These are phyloP conservation scores for Chlorella sp. DNA, from an alignment of 139 green algal genomes.

Conservation along the genomic window DNA sequence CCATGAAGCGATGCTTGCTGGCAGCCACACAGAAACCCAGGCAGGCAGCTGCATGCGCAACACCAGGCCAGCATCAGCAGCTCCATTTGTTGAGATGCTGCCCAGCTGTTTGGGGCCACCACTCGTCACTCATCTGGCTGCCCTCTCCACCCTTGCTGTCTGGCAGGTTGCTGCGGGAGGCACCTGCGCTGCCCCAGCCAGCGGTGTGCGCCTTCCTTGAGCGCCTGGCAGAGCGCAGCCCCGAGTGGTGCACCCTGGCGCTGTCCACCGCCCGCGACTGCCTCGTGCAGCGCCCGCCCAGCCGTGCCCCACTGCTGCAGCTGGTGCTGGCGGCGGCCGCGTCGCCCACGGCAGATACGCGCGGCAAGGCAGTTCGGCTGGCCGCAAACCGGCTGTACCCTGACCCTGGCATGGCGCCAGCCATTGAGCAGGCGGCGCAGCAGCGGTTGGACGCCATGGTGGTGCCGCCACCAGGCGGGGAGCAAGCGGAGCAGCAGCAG, in stretches of 20 bases:
- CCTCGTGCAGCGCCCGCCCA: slow-evolving; percentile 56
- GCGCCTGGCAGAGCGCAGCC: slow-evolving; percentile 32
- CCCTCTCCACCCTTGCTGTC: neutral
- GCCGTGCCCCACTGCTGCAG: slow-evolving; percentile 42
- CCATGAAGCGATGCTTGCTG: no score
- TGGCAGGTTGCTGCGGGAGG: slow-evolving; percentile 54
- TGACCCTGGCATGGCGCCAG: slow-evolving; percentile 36
- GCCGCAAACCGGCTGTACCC: slow-evolving; percentile 65
- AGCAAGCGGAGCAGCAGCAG: slow-evolving; percentile 5
- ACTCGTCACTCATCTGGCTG: neutral
- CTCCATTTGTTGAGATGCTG: no score
- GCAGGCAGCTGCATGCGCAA: no score
- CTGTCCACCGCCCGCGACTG: slow-evolving; percentile 51
- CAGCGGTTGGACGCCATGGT: slow-evolving; percentile 42
- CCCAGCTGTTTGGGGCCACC: neutral
- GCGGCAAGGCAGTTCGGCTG: slow-evolving; percentile 65
- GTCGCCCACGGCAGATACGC: slow-evolving; percentile 23
- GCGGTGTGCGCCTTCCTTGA: slow-evolving; percentile 50
- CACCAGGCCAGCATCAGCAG: no score
- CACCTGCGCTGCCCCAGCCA: slow-evolving; percentile 55
- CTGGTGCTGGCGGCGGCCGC: slow-evolving; percentile 57
- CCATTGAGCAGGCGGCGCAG: slow-evolving; percentile 55
- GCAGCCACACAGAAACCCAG: no score
- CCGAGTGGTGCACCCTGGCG: slow-evolving; percentile 61
- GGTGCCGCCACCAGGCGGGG: neutral